phyloP scores from a whole-genome alignment of 768 basidiomycete species.

The Suillus lakei region DNA sequence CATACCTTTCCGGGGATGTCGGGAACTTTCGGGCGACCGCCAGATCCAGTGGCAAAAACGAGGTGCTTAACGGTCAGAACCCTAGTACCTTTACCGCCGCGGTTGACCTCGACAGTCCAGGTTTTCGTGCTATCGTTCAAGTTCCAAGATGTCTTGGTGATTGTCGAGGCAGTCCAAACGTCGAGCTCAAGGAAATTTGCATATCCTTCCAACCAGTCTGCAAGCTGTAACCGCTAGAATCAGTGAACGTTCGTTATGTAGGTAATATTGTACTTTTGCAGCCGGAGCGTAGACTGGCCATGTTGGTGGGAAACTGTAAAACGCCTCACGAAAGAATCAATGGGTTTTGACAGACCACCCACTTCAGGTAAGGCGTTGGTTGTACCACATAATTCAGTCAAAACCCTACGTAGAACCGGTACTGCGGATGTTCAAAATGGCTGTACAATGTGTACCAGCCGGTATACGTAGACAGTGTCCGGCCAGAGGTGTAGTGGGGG shows the following conservation, averaged over 20 bases:
- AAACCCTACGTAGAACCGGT: no score
- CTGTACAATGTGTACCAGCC: no score
- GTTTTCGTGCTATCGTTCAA: slow-evolving; percentile 43
- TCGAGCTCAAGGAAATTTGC: slow-evolving; percentile 63
- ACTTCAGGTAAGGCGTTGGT: slow-evolving; percentile 63
- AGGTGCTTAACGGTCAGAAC: slow-evolving; percentile 52
- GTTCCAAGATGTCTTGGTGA: slow-evolving; percentile 44
- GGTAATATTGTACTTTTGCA: slow-evolving; percentile 41
- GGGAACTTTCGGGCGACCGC: slow-evolving; percentile 50
- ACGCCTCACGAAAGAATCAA: not conserved
- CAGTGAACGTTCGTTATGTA: not conserved
- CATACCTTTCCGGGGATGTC: slow-evolving; percentile 29
- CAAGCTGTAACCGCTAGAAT: slow-evolving; percentile 45
- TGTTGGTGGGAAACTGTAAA: slow-evolving; percentile 54
- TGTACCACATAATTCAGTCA: no score
- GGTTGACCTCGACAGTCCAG: slow-evolving; percentile 51
- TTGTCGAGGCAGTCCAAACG: slow-evolving; percentile 60
- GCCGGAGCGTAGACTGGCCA: slow-evolving; percentile 61
- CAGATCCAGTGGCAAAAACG: slow-evolving; percentile 60
- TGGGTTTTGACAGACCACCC: slow-evolving; percentile 19
- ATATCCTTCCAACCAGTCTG: slow-evolving; percentile 69
- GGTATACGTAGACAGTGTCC: no score
- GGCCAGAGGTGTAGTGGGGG: no score
- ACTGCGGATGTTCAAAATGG: no score
- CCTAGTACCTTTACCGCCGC: slow-evolving; percentile 36